Conservation (phyloP, 495 filamentous ascomycete species). For the Lophiotrema nucula region DNA sequence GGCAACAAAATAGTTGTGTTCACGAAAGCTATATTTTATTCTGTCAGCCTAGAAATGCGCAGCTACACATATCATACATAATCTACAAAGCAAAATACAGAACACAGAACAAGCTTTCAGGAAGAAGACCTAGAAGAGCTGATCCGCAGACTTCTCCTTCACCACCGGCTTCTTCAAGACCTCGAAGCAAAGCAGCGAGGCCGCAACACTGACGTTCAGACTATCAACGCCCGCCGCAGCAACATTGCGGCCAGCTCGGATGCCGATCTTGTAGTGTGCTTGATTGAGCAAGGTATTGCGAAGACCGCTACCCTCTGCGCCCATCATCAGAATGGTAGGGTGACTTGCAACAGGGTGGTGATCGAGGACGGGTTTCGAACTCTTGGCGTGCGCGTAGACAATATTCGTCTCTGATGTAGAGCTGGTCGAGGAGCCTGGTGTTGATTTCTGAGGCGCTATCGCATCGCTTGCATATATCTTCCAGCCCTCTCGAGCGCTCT, state of each 20-base stretch:
- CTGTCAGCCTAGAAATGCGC: too few species aligned
- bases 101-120: too few species aligned
- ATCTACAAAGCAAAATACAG: too few species aligned
- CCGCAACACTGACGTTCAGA: constrained; percentile 85
- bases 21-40: too few species aligned
- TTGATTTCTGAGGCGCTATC: neutral
- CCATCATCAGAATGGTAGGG: constrained; percentile 77
- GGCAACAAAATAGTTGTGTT: too few species aligned
- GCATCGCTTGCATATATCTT: constrained; percentile 61
- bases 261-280: constrained; percentile 61
- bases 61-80: too few species aligned
- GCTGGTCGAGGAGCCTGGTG: neutral
- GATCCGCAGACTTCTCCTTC: constrained; percentile 12
- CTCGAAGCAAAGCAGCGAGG: constrained; percentile 67
- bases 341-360: constrained; percentile 52
- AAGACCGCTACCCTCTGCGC: constrained; percentile 78
- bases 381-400: constrained; percentile 18
- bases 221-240: constrained; percentile 63
- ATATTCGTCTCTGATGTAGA: neutral
- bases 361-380: constrained; percentile 4
- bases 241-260: constrained; percentile 46
- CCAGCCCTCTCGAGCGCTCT: constrained; percentile 73
- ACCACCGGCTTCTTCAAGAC: constrained; percentile 49
- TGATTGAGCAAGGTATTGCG: constrained; percentile 56
- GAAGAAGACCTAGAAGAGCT: neutral